A percentile compares a stretch with the other conserved stretches of the same genome.
phyloP scores from a whole-genome alignment of 1,284 basidiomycete genomes.

The Mycena sp. region DNA sequence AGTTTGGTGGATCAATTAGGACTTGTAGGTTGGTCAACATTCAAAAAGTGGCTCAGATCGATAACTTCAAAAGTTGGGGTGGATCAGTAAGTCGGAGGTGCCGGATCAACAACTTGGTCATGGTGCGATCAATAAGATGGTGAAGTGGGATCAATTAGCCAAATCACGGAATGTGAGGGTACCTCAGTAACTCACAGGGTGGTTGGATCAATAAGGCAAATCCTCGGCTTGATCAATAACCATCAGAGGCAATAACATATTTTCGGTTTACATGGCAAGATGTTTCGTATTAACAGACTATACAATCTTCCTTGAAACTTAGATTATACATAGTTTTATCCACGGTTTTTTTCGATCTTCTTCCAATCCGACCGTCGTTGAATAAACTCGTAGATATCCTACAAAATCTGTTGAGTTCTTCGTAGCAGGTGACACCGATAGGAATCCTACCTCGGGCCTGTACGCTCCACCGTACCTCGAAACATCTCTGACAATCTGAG shows the following conservation, averaged over 20 bases:
- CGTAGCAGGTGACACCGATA: not conserved
- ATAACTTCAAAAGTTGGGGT: not conserved
- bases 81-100: not conserved
- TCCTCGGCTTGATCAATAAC: not conserved
- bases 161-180: no score
- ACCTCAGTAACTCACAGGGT: no score
- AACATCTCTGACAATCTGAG: conserved; percentile 94
- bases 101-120: no score
- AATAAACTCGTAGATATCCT: conserved; percentile 95
- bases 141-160: no score
- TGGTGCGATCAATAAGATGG: no score
- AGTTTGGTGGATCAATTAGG: not conserved
- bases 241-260: not conserved
- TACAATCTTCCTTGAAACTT: conserved; percentile 91
- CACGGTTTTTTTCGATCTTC: conserved; percentile 93
- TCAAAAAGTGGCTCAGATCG: not conserved
- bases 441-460: conserved; percentile 79
- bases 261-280: no score
- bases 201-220: no score
- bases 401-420: not conserved
- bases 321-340: conserved; percentile 97
- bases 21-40: not conserved
- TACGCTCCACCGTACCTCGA: conserved; percentile 94
- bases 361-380: conserved; percentile 96
- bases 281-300: conserved; percentile 54